A percentile compares a stretch with the other conserved stretches of the same genome.
Conservation (phyloP, 306 rosid species). For the Acacia melanoxylon region DNA sequence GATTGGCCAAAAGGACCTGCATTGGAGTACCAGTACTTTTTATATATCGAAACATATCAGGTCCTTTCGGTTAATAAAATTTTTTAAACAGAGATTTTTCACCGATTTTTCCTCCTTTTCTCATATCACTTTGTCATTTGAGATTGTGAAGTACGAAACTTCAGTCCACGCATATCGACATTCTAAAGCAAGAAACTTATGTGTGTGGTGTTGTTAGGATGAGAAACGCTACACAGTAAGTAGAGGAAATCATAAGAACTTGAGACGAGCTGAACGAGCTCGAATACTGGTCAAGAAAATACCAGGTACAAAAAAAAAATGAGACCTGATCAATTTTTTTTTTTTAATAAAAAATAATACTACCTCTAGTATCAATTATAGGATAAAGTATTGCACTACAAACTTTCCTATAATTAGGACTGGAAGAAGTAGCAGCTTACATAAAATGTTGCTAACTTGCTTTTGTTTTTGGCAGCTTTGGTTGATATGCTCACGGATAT, state of each 20-base stretch:
- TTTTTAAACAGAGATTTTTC: too few relatives aligned
- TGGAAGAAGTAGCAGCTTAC: not conserved
- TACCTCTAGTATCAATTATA: too few relatives aligned
- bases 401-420: too few relatives aligned
- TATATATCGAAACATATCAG: too few relatives aligned
- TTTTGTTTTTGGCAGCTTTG: conserved; percentile 38
- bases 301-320: not conserved
- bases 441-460: conserved; percentile 6
- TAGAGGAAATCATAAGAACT: conserved; percentile 75
- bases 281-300: not conserved
- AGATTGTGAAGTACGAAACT: not conserved
- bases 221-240: conserved; percentile 68
- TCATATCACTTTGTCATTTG: not conserved
- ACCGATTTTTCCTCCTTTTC: not conserved
- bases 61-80: too few relatives aligned
- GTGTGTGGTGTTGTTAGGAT: conserved; percentile 45
- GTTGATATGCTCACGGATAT: conserved; percentile 51
- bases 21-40: too few relatives aligned
- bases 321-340: not conserved
- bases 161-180: not conserved
- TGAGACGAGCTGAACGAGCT: conserved; percentile 64
- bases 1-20: too few relatives aligned
- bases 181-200: not conserved
- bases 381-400: too few relatives aligned
- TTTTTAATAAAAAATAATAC: not conserved